phyloP scores from a whole-genome alignment of 768 basidiomycete genomes.

The Suillus spraguei region DNA sequence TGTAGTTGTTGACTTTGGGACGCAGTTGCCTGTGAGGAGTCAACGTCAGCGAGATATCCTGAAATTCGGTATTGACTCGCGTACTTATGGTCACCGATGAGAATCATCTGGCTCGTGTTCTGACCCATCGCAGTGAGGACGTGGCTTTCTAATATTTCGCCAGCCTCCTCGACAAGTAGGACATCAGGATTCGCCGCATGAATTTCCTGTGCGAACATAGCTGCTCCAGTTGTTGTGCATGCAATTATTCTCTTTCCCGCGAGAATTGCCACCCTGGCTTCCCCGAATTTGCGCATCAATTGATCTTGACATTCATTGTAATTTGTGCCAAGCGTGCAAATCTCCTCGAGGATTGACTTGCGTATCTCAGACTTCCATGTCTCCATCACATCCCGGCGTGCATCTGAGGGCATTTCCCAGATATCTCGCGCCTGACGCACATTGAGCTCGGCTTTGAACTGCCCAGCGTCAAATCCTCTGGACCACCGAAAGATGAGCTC shows the following conservation, averaged over 20 bases:
- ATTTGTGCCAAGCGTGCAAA: conserved; percentile 34
- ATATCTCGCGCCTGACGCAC: conserved; percentile 29
- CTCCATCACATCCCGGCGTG: conserved; percentile 29
- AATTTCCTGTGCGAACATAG: conserved; percentile 55
- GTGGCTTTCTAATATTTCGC: conserved; percentile 73
- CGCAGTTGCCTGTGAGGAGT: conserved; percentile 57
- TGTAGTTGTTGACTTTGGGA: conserved; percentile 70
- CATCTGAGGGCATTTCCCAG: conserved; percentile 39
- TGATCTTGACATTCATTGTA: conserved; percentile 45
- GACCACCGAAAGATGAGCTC: conserved; percentile 56
- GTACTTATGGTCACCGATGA: conserved; percentile 77
- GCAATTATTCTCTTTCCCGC: conserved; percentile 57
- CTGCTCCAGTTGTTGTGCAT: conserved; percentile 72
- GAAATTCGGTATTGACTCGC: conserved; percentile 19
- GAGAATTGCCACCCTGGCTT: conserved; percentile 38
- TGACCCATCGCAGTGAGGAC: conserved; percentile 56
- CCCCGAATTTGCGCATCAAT: conserved; percentile 38
- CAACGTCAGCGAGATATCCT: neutral
- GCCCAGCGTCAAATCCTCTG: conserved; percentile 45
- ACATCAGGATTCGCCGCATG: conserved; percentile 50
- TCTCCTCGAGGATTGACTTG: conserved; percentile 33
- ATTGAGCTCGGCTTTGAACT: conserved; percentile 33
- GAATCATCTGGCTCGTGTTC: conserved; percentile 52
- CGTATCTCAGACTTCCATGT: conserved; percentile 41
- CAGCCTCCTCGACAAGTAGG: conserved; percentile 71